phyloP scores from a whole-genome alignment of 2,329 filamentous ascomycete genomes.

The Mycosphaerella arachidis region DNA sequence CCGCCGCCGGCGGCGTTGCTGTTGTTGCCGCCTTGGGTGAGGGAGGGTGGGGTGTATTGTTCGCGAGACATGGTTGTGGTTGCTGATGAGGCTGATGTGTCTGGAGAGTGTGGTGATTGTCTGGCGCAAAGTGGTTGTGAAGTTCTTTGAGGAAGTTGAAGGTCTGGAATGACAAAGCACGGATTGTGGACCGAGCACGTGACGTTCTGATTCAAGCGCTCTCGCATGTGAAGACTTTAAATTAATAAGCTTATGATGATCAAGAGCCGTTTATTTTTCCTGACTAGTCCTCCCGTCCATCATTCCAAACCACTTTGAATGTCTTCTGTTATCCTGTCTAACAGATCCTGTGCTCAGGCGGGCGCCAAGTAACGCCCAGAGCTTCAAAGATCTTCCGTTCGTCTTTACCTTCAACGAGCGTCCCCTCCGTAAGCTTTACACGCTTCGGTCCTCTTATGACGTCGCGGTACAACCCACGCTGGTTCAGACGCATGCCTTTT shows the following conservation, averaged over 20 bases:
- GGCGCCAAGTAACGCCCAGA: constrained; percentile 78
- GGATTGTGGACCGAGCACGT: background rate
- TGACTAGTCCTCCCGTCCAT: no score
- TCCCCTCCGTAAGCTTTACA: constrained; percentile 61
- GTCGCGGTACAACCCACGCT: constrained; percentile 71
- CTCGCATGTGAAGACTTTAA: background rate
- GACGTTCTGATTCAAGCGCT: background rate
- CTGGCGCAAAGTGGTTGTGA: background rate
- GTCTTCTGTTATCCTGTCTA: constrained; percentile 36
- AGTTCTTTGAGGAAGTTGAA: background rate
- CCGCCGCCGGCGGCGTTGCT: constrained; percentile 4
- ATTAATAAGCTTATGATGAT: background rate
- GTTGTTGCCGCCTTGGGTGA: constrained; percentile 34
- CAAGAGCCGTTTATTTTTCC: no score
- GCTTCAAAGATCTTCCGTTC: constrained; percentile 78
- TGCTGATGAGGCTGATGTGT: background rate
- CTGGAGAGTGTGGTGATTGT: background rate
- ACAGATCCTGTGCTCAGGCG: constrained; percentile 71
- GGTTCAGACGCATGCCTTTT: constrained; percentile 80
- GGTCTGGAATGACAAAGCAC: background rate
- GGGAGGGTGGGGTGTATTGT: constrained; percentile 69
- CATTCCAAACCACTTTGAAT: no score
- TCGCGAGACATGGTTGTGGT: constrained; percentile 52
- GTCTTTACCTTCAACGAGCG: constrained; percentile 66
- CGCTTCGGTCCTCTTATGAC: constrained; percentile 58